Base-by-base conservation (phyloP, 2,329 filamentous ascomycete genomes). In the Juglanconis sp. region DNA sequence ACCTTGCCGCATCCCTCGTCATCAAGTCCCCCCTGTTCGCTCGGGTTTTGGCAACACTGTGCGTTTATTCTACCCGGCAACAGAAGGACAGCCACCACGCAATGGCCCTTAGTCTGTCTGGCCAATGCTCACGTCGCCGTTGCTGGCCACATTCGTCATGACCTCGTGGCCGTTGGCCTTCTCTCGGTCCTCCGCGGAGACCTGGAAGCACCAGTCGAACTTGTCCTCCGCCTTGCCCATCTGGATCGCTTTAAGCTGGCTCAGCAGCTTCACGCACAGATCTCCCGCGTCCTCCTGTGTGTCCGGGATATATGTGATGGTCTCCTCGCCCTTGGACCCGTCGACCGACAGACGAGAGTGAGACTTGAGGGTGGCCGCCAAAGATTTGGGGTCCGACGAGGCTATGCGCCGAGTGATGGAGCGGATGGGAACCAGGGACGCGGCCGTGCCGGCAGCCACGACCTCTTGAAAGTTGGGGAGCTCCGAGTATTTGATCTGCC, bases 371-470 rank as follows among this genome's bases (percentile, higher is more conserved):
- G 65, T 64, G n/a, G 73, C 68, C 9, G 71, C 70, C 51, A 77
- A 74, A 17, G 77, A 79, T 44, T 74, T 71, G 11, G 76, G 65
- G 13, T 76, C 74, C 4, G 73, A 69, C 1, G 75, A 66, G 54
- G 71, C 65, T 50, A 76, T 64, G 48, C 79, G 83, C 68, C 92
- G 86, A 3, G 91, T 95, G 72, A 98, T 96, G 67, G 90, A 95
- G 63, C 89, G 89, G 74, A 97, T 95, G 1, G 94, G 94, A 3
- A 98, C 93, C 57, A 99, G 81, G 0, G 91, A 91, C 0, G 93
- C 94, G 0, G 94, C 94, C 0, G 94, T 98, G 1, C 94, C 94
- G 3, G 92, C 93, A 4, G 94, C 95, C 76, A 97, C 87, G 56
- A 99, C 87, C 75, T 98, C 94, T 54, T 69, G 72, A 67, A 84